Conservation (phyloP, 257 asterid species). For the Nicotiana tabacum region DNA sequence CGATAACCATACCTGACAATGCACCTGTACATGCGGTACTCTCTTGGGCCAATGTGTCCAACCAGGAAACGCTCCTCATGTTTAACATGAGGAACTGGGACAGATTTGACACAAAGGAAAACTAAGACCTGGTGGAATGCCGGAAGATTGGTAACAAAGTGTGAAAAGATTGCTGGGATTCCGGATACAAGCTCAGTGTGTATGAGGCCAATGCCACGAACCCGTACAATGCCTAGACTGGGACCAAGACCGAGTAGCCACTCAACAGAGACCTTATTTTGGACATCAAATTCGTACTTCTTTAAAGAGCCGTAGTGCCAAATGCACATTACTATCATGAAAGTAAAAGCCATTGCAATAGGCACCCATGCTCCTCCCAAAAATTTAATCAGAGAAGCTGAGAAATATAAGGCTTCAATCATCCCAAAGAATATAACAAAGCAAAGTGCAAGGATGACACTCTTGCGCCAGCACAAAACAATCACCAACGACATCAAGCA, state of each 20-base stretch:
- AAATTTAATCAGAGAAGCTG: conserved; percentile 76
- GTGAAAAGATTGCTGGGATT: conserved; percentile 90
- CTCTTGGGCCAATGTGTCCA: conserved; percentile 77
- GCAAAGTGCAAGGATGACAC: conserved; percentile 49
- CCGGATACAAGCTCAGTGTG: conserved; percentile 91
- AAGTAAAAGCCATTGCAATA: conserved; percentile 52
- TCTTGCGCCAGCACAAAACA: conserved; percentile 78
- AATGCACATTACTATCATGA: conserved; percentile 70
- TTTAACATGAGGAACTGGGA: conserved; percentile 77
- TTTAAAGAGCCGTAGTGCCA: conserved; percentile 88
- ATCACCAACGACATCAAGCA: conserved; percentile 92
- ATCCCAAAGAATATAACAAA: conserved; percentile 77
- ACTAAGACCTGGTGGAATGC: conserved; percentile 91
- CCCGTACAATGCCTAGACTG: conserved; percentile 77
- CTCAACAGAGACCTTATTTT: conserved; percentile 82
- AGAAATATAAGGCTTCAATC: conserved; percentile 69
- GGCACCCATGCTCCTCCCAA: conserved; percentile 98
- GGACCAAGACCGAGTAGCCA: conserved; percentile 87
- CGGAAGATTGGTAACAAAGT: conserved; percentile 85
- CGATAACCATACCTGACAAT: conserved; percentile 87
- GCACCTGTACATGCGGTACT: conserved; percentile 72
- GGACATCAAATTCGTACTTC: conserved; percentile 80
- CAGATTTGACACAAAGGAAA: conserved; percentile 81
- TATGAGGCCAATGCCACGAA: conserved; percentile 84
- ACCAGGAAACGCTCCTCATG: conserved; percentile 76